Base-by-base conservation (phyloP, 805 yeast genomes). In the Yarrowia sp. region DNA sequence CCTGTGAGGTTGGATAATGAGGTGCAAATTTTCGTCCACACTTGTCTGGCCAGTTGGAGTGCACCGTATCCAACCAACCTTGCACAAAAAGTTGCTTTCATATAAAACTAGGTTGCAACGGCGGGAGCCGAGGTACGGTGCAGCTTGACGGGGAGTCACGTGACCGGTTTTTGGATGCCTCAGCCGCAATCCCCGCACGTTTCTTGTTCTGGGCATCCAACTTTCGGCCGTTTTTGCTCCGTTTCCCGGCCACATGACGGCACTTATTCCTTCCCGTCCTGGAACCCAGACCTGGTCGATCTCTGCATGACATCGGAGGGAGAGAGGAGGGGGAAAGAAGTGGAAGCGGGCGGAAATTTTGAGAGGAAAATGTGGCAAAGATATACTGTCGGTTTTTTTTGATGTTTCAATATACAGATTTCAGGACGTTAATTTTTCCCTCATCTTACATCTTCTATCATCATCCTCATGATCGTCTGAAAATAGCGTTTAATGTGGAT, bases 401-500 rank as follows among this genome's bases (percentile, higher is more conserved):
- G 7, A 24, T 24, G 7, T 24, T 24, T 24, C 6, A 24, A 24
- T 24, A 24, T 24, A 24, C 30, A 7, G 30, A 24, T 5, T 24
- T 24, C n/a, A n/a, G n/a, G n/a, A n/a, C n/a, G n/a, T 24, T 24
- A 5, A 24, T 24, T 24, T 24, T 24, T 7, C 6, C 30, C 30
- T 4, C 6, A 24, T 24, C 3, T 24, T 24, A 24, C 30, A 7
- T 24, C 30, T 24, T 24, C 6, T 24, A 4, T 24, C 30, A 24
- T 4, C 30, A 7, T 24, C 30, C 30, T 7, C 30, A 24, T 24
- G 7, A 5, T 24, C 30, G 3, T 24, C 30, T 7, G 6, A 24
- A 34, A 34, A 33, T 50, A 50, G n/a, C 42, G 30, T 50, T 50
- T 36, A 50, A 50, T 50, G 56, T 50, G 56, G 56, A 50, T 50